These are phyloP conservation scores for Vigna mungo DNA, from an alignment of 306 rosid species.

Conservation along the genomic window DNA sequence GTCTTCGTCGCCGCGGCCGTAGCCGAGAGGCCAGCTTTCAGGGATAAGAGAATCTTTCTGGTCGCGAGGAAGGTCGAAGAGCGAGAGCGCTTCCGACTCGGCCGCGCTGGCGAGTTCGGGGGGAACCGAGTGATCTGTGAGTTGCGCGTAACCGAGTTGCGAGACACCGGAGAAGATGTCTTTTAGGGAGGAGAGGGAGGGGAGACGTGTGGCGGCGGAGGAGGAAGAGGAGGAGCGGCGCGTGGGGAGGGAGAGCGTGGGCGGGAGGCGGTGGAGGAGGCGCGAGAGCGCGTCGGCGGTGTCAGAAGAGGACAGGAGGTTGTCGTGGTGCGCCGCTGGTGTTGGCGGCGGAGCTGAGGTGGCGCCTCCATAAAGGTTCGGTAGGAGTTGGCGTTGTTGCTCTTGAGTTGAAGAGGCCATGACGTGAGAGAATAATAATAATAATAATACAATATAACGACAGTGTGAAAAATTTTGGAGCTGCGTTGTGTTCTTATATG, in stretches of 20 bases:
- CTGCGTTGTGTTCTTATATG: background rate
- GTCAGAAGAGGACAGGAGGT: conserved; percentile 49
- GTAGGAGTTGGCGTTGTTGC: conserved; percentile 36
- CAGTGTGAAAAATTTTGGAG: background rate
- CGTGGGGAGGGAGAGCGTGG: conserved; percentile 74
- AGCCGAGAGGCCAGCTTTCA: conserved; percentile 81
- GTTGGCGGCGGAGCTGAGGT: conserved; percentile 96
- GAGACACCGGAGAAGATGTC: conserved; percentile 54
- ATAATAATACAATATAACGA: background rate
- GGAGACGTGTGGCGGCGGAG: conserved; percentile 54
- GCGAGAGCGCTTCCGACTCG: conserved; percentile 69
- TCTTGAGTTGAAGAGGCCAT: conserved; percentile 73
- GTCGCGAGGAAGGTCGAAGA: conserved; percentile 62
- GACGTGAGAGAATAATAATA: conserved; percentile 5
- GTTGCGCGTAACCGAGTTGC: conserved; percentile 74
- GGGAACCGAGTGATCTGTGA: conserved; percentile 62
- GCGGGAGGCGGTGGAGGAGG: conserved; percentile 84
- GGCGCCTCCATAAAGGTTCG: conserved; percentile 64
- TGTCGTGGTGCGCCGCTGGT: conserved; percentile 56
- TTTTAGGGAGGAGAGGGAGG: conserved; percentile 50
- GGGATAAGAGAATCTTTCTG: conserved; percentile 58
- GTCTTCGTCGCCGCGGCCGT: conserved; percentile 47
- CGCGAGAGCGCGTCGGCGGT: conserved; percentile 76
- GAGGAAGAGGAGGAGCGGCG: conserved; percentile 49
- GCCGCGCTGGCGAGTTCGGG: conserved; percentile 74